These are phyloP conservation scores for Triticum monococcum DNA, from an alignment of 176 grass and related monocot genomes.

Conservation along the genomic window DNA sequence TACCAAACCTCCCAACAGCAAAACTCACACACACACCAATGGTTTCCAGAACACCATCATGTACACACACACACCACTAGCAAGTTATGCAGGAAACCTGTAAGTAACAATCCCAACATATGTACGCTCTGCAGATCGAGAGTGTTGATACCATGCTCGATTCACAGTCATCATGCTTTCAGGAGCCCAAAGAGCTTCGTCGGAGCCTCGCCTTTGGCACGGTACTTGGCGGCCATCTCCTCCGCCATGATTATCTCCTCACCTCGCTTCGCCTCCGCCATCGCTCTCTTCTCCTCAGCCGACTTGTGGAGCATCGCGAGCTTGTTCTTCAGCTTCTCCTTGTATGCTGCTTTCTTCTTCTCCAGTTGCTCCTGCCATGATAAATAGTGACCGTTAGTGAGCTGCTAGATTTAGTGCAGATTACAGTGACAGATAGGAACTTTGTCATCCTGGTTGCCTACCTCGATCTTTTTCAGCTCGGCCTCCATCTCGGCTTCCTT, in stretches of 20 bases:
- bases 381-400: neutral
- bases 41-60: conserved; percentile 5
- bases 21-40: conserved; percentile 1
- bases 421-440: too few relatives aligned
- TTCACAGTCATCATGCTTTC: conserved; percentile 31
- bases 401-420: neutral
- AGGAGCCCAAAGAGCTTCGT: conserved; percentile 62
- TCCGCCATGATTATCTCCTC: conserved; percentile 65
- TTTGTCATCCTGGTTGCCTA: too few relatives aligned
- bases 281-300: conserved; percentile 75
- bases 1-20: conserved; percentile 1
- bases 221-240: conserved; percentile 73
- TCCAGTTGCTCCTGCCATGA: conserved; percentile 63
- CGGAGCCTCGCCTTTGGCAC: conserved; percentile 53
- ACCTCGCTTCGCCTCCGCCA: conserved; percentile 51
- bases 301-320: conserved; percentile 64
- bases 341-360: conserved; percentile 72
- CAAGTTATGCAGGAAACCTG: conserved; percentile 12
- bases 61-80: conserved; percentile 16
- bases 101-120: neutral
- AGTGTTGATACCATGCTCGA: neutral
- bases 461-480: conserved; percentile 56
- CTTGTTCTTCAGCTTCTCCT: conserved; percentile 79
- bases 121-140: neutral
- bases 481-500: conserved; percentile 61